Base-by-base conservation (phyloP, 2,329 filamentous ascomycete species). In the Cylindrodendrum hubeiense region DNA sequence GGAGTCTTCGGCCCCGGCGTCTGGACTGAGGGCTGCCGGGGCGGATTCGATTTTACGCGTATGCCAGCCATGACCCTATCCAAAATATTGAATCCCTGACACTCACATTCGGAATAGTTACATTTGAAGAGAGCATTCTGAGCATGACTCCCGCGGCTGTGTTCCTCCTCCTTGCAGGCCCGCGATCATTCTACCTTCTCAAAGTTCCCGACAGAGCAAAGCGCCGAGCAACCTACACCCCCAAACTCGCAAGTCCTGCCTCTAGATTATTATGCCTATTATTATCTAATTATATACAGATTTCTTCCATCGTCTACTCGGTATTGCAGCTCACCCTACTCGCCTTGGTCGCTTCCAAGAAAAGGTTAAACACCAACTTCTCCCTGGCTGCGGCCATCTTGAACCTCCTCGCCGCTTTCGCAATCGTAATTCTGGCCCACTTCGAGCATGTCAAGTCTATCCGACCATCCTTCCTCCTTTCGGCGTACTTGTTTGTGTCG, bases 371-470 rank as follows among this genome's bases (percentile, higher is more conserved):
- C 57, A 77, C 72, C 12, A 67, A 57, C 13, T 70, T 77, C 50
- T 75, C 77, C 10, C 63, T 79, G n/a, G 71, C 75, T 2, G 68
- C 74, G 6, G 75, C 77, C 1, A 54, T 74, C 15, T 60, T 79
- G 7, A 74, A 72, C 34, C 70, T 79, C 37, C 19, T 76, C 3
- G 68, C 74, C 19, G 69, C 77, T 1, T 68, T 71, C 34, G 68
- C 65, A 9, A 76, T 78, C 12, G 67, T 75, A n/a, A 26, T 76
- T 0, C 34, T 79, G 3, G 71, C 73, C 12, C 75, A 79, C 9
- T 54, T 71, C 7, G 77, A 79, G 10, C 77, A 79, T 19, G 69
- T 79, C 37, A 78, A 78, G 47, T 77, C 77, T 1, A 70, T 79
- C 13, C 69, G 77, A 0, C 77, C 77, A 0, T 79, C 77, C 0